Evolutionary conservation across 1,139 yeast genomes (phyloP), one percentile per base, ranked within the genome.

Genomic region (Yamadazyma taylorii): DNA sequence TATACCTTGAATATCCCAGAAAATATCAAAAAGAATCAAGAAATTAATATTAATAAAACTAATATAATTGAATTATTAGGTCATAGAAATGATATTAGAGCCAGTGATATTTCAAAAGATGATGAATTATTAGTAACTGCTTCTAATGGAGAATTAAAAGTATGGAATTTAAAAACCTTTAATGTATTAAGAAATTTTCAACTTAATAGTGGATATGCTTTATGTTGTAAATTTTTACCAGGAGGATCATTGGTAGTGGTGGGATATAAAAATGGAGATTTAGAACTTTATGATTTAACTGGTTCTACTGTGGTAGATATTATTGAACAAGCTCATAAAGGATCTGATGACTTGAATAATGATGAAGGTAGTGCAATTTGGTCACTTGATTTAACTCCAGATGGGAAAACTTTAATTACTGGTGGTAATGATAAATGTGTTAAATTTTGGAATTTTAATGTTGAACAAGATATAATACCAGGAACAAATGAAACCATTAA

Each of bases 341-440:
- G 47, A 15, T n/a, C n/a, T n/a, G 44, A 46, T 19, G 53, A 46
- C 14, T 28, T 35, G 10, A 41, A 52, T n/a, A n/a, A n/a, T n/a
- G 73, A 65, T 13, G 64, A 62, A 25, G 80, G 77, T 4, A 85
- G 89, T 17, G 88, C 97, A 1, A 78, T 92, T 34, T 94, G 97
- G 97, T 81, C 96, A 1, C 68, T 92, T 48, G 97, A 92, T 57
- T 60, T 92, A 28, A 80, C 94, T 1, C 78, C 84, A 7, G 96
- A 92, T 60, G 98, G 98, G 14, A 83, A 79, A 50, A 74, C 84
- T 1, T 66, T 92, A 43, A 81, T 90, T 1, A 86, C 97, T 9
- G 98, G 97, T 19, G 94, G 97, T 31, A 94, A 95, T 32, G 99
- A 94, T 61, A 89, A 89, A 58, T 63, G 78, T 5, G 85, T 90